Evolutionary conservation across 2,329 filamentous ascomycete genomes (phyloP), one percentile per base, ranked within the genome.

Genomic region (Macrophomina phaseolina): DNA sequence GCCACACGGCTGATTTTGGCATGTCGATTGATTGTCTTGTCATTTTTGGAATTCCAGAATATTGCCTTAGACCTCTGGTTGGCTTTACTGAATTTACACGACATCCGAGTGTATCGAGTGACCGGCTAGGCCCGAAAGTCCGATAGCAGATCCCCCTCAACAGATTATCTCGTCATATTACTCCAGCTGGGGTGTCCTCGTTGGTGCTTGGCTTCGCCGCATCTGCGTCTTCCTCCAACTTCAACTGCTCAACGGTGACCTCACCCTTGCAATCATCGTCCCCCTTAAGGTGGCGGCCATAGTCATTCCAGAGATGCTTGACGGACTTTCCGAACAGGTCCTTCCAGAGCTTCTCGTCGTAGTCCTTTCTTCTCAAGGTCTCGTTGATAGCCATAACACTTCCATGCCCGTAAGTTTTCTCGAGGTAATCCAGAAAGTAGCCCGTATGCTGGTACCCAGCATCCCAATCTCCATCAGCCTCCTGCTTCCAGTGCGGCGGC

Each of bases 341-440:
- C 5, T 85, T 80, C 93, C 91, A 91, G 77, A 95, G 87, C 62
- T 78, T 72, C 5, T 58, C 66, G 23, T 58, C 34, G 49, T 67
- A 67, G 79, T 81, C 82, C 48, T 81, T 81, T n/a, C 80, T 80
- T 68, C 88, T 83, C 75, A 97, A 78, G 70, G 84, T 86, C 73
- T 89, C 90, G 73, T 96, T 86, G 60, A 95, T 78, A 66, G 82
- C 84, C 66, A 86, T 76, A 4, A 85, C 82, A 53, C 80, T 79
- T 34, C 83, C 83, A n/a, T 70, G 70, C 1, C 83, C 84, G 69
- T 80, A 91, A 56, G 84, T 84, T 42, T 81, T 77, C 80, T 97
- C 94, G 55, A 98, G 80, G 81, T 92, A 97, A 65, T 95, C 89
- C 61, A 98, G 80, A 72, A 98, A 98, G 77, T 92, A 98, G 0